Percentiles rank a stretch among this genome's conserved stretches.
These are phyloP conservation scores for Solanum phureja DNA, from an alignment of 257 asterid species.

Conservation along the genomic window DNA sequence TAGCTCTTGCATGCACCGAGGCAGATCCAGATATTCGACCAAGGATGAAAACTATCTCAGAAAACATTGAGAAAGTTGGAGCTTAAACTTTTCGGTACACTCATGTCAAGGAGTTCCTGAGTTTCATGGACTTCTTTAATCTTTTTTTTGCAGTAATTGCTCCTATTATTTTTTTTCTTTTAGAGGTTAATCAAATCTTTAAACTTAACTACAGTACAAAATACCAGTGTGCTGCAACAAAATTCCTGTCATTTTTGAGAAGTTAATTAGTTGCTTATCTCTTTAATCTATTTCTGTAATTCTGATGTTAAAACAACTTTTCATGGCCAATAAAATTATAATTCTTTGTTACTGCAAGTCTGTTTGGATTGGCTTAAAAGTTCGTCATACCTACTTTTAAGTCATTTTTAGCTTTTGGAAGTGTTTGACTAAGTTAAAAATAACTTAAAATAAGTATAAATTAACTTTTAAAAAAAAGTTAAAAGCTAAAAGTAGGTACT, in stretches of 20 bases:
- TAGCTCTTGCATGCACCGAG: conserved; percentile 85
- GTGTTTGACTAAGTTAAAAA: background rate
- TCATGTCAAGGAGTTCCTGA: background rate
- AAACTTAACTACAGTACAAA: background rate
- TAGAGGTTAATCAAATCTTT: background rate
- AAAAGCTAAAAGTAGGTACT: too few species aligned
- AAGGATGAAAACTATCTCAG: conserved; percentile 77
- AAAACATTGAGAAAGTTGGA: conserved; percentile 72
- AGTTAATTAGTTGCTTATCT: background rate
- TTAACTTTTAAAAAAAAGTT: too few species aligned
- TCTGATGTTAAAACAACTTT: background rate
- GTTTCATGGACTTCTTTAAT: background rate
- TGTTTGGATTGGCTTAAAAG: background rate
- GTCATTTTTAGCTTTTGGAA: background rate
- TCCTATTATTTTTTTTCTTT: background rate
- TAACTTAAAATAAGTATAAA: too few species aligned
- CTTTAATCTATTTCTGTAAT: background rate
- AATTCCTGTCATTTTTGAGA: background rate
- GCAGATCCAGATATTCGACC: conserved; percentile 83
- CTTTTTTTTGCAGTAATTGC: background rate
- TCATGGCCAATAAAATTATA: background rate
- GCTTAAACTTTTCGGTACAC: conserved; percentile 6
- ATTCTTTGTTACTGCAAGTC: background rate
- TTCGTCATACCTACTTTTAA: too few species aligned
- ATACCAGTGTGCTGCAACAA: background rate